A percentile compares a stretch with the other conserved stretches of the same genome.
Conservation (phyloP, 495 filamentous ascomycete species). For the Hamigera avellanea region DNA sequence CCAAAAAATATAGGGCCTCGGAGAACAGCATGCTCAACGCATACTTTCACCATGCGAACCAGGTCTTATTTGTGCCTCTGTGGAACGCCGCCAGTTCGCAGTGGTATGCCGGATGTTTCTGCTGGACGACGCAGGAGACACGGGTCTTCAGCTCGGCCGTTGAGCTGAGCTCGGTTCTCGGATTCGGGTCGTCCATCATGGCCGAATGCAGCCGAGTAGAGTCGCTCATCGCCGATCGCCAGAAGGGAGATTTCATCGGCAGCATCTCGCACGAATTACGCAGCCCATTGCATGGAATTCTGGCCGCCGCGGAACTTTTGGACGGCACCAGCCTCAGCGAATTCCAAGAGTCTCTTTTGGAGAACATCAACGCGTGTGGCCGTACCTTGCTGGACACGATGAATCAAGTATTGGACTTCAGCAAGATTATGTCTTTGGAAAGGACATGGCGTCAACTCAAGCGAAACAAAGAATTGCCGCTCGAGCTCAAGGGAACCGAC, state of each 20-base stretch:
- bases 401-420: slow-evolving; percentile 65
- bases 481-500: slow-evolving; percentile 20
- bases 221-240: slow-evolving; percentile 43
- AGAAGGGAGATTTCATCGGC: slow-evolving; percentile 67
- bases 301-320: slow-evolving; percentile 59
- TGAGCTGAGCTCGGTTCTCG: slow-evolving; percentile 41
- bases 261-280: slow-evolving; percentile 73
- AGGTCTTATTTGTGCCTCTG: slow-evolving; percentile 43
- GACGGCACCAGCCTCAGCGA: slow-evolving; percentile 33
- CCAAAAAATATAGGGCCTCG: slow-evolving; percentile 23
- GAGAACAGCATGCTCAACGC: slow-evolving; percentile 33
- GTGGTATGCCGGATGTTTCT: slow-evolving; percentile 59
- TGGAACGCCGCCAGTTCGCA: slow-evolving; percentile 59
- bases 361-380: slow-evolving; percentile 65
- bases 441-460: slow-evolving; percentile 31
- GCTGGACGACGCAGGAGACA: slow-evolving; percentile 42
- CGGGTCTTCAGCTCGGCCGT: slow-evolving; percentile 29
- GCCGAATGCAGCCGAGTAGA: slow-evolving; percentile 53
- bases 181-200: slow-evolving; percentile 58
- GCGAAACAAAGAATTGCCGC: slow-evolving; percentile 15
- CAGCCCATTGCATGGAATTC: slow-evolving; percentile 64
- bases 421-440: slow-evolving; percentile 52
- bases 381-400: slow-evolving; percentile 69
- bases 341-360: slow-evolving; percentile 52
- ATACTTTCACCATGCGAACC: slow-evolving; percentile 33